Base-by-base conservation (phyloP, 805 yeast species). In the Wickerhamomyces tratensis region DNA sequence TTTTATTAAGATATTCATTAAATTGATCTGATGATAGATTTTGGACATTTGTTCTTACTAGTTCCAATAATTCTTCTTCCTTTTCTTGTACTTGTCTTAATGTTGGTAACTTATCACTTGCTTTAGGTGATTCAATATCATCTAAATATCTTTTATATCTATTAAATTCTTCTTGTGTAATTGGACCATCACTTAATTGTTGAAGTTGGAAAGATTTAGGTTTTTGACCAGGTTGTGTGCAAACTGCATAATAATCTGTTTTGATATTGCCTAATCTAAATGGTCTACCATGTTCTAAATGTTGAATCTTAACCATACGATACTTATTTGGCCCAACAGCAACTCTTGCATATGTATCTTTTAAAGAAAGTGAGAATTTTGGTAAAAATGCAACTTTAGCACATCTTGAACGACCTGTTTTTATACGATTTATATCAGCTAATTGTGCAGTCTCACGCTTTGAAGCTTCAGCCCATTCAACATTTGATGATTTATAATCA, bases 301-400 rank as follows among this genome's bases (percentile, higher is more conserved):
- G 82, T 50, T 80, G 83, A 37, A 93, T 78, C 56, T 77, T 82
- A 39, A 91, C 95, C 76, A 91, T 74, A 53, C 97, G 74, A 63
- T 93, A 91, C 41, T 76, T 74, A 10, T 82, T 74, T 53, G 69
- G 67, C 30, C 82, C 77, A 43, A 93, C 75, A 58, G 86, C 88
- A 43, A 93, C 79, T 50, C 89, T 76, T 33, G 89, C 95, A 58
- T 71, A 86, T 40, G 94, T 79, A 20, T 86, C 94, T 15, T 74
- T 68, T 13, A 86, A 74, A 1, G 74, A 72, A 15, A 76, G 78
- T 38, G 74, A 78, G 59, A 94, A 89, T 33, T 79, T 88, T 11
- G 93, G 89, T 62, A 88, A 81, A 59, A 79, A 88, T 56, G 89
- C 77, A 57, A 70, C 86, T 58, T 82, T 83, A 35, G 80, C 75